phyloP scores from a whole-genome alignment of 768 basidiomycete species.

The Naganishia onofrii region DNA sequence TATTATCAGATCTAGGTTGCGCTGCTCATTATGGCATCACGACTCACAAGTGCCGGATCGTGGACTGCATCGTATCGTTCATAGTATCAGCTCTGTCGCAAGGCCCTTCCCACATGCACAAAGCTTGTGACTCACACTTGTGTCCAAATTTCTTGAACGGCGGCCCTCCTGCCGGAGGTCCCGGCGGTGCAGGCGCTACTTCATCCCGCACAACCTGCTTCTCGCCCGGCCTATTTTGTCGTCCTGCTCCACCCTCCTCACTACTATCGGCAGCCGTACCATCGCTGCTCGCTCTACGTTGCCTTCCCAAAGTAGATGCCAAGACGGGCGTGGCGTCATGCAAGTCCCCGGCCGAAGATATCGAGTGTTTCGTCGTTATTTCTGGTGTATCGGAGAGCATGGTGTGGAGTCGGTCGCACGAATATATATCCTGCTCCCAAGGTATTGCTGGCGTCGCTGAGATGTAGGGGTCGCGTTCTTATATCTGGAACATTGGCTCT shows the following conservation, averaged over 20 bases:
- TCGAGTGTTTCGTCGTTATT: conserved; percentile 7
- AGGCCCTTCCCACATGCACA: not conserved
- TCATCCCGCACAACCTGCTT: not conserved
- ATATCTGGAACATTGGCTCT: no score
- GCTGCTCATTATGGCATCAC: not conserved
- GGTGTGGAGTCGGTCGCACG: not conserved
- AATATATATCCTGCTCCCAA: no score
- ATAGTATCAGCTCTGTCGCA: not conserved
- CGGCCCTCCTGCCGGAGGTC: not conserved
- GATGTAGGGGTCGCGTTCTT: no score
- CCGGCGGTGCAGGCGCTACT: not conserved
- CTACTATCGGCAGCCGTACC: not conserved
- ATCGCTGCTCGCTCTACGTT: conserved; percentile 6
- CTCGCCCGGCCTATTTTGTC: not conserved
- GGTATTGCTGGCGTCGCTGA: no score
- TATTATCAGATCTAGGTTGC: not conserved
- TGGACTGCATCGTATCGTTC: conserved; percentile 10
- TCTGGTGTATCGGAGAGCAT: not conserved
- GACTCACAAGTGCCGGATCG: conserved; percentile 28
- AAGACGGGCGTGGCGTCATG: conserved; percentile 10
- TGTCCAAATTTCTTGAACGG: conserved; percentile 15
- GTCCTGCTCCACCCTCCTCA: not conserved
- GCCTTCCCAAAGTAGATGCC: not conserved
- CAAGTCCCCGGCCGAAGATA: conserved; percentile 9
- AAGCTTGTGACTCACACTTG: not conserved